Evolutionary conservation across 495 filamentous ascomycete genomes (phyloP), one percentile per base, ranked within the genome.

Genomic region (Annulohypoxylon bovei): DNA sequence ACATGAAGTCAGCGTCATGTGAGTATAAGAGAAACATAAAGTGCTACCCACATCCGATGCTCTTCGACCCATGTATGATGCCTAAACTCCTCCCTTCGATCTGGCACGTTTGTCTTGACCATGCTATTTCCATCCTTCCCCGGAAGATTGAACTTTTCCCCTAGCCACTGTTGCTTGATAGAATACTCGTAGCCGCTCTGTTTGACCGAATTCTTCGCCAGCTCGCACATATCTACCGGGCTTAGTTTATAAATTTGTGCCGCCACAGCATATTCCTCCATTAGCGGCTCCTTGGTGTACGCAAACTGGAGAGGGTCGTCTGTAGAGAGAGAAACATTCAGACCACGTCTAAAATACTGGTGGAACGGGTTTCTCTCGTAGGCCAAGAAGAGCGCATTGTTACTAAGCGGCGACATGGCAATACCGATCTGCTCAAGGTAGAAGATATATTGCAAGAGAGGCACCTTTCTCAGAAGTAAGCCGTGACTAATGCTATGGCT

Each of bases 401-500:
- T 99, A 77, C 93, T 97, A 30, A 99, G 88, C 25, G 95, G 95
- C 8, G 95, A 98, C 95, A 99, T 99, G 60, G 95, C 95, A 75
- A 99, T 95, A 60, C 95, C 95, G 67, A 99, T 98, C 75, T 97
- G 94, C 73, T 99, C 94, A 22, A 99, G 88, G 71, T 99, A 99
- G 81, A 97, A 99, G 54, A 98, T 90, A 79, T 99, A 99, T 75
- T 99, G 95, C 65, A 99, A 78, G 50, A 99, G 78, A 4, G 95
- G 96, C 7, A 98, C 94, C 75, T 99, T 99, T 33, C 96, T 89
- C 33, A 99, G 84, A 60, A 97, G 82, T 39, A 99, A 88, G 1
- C 95, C 95, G 77, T 99, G 95, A 75, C 92, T 97, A 79, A 99
- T 99, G 75, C 95, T 98, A 77, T 99, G 95, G 75, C 93, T 97